Base-by-base conservation (phyloP, 495 filamentous ascomycete species). In the Cercophora samala region DNA sequence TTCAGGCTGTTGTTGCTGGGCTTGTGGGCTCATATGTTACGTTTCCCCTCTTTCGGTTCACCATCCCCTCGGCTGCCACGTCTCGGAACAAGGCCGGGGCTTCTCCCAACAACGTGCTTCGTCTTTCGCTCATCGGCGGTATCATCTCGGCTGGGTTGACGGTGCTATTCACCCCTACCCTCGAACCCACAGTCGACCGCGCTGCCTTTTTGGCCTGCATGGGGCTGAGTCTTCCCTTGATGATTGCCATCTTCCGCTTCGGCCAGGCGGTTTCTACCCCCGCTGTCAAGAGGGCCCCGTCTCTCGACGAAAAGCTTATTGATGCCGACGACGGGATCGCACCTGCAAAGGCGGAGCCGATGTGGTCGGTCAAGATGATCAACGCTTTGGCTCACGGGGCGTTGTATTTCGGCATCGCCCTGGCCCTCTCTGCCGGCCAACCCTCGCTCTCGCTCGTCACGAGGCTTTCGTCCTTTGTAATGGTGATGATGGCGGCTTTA, bases 101-200 rank as follows among this genome's bases (percentile, higher is more conserved):
- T 46, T 0, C 37, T 46, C 37, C 37, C 5, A 46, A 46, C 2
- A 9, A 5, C 11, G 3, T 8, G 4, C 37, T 46, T 46, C 37
- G 52, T 18, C 58, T 68, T 24, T 66, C 64, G n/a, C 61, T 71
- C 4, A 62, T 60, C 4, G 69, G 66, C 15, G 69, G 64, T 17
- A 62, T 72, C 21, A 8, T 70, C 15, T 68, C 65, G 13, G 70
- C 70, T 2, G 58, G 58, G 0, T 32, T 42, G 3, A 58, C 62
- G 21, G 18, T 73, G 11, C 21, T 70, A 8, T 21, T 66, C 21
- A 73, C 60, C 46, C 71, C 71, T 2, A 68, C 66, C 24, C 11
- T 69, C 18, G 23, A 60, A 3, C 32, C 22, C 4, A 65, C 21
- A 15, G 58, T 70, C 25, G 64, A 70, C 64, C 68, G 59, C 21